Percentiles rank a stretch among this genome's conserved stretches.
phyloP scores from a whole-genome alignment of 139 green algal species.

The Chlorella vulgaris region DNA sequence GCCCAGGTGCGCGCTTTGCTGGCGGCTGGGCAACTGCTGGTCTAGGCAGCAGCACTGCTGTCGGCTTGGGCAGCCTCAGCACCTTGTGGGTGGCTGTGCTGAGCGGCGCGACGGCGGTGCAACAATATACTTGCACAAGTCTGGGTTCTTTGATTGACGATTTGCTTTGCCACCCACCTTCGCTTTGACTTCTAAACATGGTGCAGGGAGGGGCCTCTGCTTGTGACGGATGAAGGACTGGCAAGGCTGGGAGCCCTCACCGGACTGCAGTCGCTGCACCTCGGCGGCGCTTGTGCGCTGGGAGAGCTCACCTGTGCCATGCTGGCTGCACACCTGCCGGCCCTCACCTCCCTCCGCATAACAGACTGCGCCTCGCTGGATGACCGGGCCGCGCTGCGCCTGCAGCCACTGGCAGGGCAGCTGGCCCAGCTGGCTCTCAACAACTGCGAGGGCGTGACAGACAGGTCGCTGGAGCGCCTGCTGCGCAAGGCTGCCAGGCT shows the following conservation, averaged over 20 bases:
- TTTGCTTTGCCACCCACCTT: neutral
- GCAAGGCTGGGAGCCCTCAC: neutral
- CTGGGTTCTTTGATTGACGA: too few relatives aligned
- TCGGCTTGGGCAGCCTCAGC: too few relatives aligned
- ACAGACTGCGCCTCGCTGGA: neutral
- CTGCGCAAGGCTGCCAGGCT: conserved; percentile 8
- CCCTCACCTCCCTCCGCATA: neutral
- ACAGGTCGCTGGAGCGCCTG: conserved; percentile 9
- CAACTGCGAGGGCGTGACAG: conserved; percentile 14
- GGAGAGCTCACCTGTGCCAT: neutral
- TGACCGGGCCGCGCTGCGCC: neutral
- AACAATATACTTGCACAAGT: too few relatives aligned
- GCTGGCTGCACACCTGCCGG: neutral
- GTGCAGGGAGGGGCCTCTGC: neutral
- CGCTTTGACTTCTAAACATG: neutral
- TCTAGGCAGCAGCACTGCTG: too few relatives aligned
- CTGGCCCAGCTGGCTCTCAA: neutral
- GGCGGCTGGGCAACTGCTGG: neutral
- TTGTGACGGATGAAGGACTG: neutral
- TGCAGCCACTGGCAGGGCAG: neutral
- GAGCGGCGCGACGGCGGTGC: too few relatives aligned
- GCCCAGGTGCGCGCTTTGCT: neutral
- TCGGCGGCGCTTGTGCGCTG: neutral
- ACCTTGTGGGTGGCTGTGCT: too few relatives aligned
- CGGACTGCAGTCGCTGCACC: neutral